Evolutionary conservation across 345 rosid genomes (phyloP), one percentile per base, ranked within the genome.

Genomic region (Eucalyptus pauciflora): DNA sequence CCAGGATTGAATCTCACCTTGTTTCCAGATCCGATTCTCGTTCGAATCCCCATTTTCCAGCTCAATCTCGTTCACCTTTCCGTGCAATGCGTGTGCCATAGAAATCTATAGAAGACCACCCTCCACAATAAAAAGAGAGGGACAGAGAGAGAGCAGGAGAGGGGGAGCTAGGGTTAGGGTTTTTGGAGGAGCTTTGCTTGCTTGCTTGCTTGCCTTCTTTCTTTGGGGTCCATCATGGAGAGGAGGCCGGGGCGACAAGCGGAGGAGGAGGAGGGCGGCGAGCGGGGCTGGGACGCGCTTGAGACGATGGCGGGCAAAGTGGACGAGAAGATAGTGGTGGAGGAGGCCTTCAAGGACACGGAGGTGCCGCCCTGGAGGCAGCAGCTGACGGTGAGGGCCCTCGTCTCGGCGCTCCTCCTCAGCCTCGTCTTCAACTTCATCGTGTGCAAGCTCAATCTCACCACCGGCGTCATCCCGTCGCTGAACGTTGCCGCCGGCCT

Each of bases 401-500:
- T 95, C 88, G 86, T 50, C 33, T 93, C 97, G 13, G 94, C 94
- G 89, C 46, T 92, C n/a, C 7, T 92, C 18, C 56, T 95, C 87
- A 94, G 96, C 81, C 41, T 95, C 4, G 93, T 94, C 4, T 95
- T 95, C 90, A 95, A 92, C 91, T 94, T 95, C 89, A 95, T 94
- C 14, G 97, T 95, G 13, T 94, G 96, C 92, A 95, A 95, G 89
- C 94, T 95, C 20, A 95, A 95, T 58, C 94, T 95, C 64, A 95
- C 96, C 50, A 95, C 97, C 11, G 97, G 96, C 16, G 94, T 95
- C 7, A 94, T 95, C 17, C 96, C 97, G 7, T 95, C 96, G 3
- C 91, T 95, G 25, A 95, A 94, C 51, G 96, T 94, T 4, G 96
- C 96, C 5, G 96, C 96, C 3, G 97, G 97, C 10, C 86, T 95